A percentile compares a stretch with the other conserved stretches of the same genome.
Conservation (phyloP, 345 rosid genomes). For the Eucalyptus cloeziana region DNA sequence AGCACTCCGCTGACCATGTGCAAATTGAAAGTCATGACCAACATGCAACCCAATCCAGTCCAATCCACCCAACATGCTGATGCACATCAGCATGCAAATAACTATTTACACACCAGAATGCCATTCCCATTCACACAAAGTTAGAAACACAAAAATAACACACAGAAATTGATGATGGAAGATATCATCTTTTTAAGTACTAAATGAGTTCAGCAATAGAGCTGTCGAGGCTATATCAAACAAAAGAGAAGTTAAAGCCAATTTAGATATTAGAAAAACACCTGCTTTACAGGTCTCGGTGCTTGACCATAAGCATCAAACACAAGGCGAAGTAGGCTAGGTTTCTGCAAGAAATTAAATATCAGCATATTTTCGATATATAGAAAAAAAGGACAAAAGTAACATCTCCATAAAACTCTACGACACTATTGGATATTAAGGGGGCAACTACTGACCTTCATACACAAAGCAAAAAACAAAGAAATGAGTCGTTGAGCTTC, state of each 20-base stretch:
- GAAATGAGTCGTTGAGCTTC: slow-evolving; percentile 89
- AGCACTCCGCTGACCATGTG: background rate
- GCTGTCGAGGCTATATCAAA: background rate
- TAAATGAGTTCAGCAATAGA: background rate
- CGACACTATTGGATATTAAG: background rate
- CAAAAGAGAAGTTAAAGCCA: background rate
- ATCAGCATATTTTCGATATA: background rate
- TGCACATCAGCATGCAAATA: background rate
- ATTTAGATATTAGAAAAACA: background rate
- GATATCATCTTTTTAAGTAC: background rate
- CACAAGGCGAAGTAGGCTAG: slow-evolving; percentile 68
- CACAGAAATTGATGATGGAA: background rate
- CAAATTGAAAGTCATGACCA: background rate
- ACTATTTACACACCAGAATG: background rate
- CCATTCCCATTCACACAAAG: background rate
- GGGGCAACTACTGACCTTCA: slow-evolving; percentile 45
- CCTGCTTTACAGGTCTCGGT: slow-evolving; percentile 86
- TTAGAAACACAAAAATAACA: background rate
- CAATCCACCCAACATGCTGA: background rate
- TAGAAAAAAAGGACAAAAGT: slow-evolving; percentile 1
- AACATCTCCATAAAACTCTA: background rate
- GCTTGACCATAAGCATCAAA: slow-evolving; percentile 72
- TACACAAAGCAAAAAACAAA: slow-evolving; percentile 85
- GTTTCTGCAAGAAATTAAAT: slow-evolving; percentile 46
- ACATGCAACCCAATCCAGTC: background rate